Evolutionary conservation across 768 basidiomycete genomes (phyloP).

Genomic region (Suillus americanus): DNA sequence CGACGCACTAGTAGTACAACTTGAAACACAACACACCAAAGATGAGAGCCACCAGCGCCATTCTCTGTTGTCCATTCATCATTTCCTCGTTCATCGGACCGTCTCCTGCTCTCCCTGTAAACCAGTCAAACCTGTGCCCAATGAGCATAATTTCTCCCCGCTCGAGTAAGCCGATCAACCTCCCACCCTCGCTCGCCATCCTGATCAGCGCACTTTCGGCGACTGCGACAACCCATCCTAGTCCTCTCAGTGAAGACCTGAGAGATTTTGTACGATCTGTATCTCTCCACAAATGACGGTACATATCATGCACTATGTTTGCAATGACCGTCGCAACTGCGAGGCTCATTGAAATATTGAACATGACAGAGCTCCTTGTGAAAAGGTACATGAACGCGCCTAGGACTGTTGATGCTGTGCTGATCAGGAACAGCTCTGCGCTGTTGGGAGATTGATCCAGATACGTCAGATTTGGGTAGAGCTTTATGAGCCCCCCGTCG

Average conservation of each 20-base stretch:
- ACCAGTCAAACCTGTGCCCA: conserved; percentile 56
- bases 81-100: conserved; percentile 46
- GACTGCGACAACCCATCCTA: conserved; percentile 42
- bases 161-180: conserved; percentile 43
- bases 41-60: conserved; percentile 17
- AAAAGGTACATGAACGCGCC: conserved; percentile 19
- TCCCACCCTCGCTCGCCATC: conserved; percentile 50
- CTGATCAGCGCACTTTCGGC: conserved; percentile 52
- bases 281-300: conserved; percentile 47
- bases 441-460: conserved; percentile 47
- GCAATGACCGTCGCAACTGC: conserved; percentile 32
- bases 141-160: conserved; percentile 40
- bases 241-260: conserved; percentile 35
- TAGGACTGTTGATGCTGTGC: conserved; percentile 12
- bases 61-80: conserved; percentile 37
- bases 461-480: conserved; percentile 49
- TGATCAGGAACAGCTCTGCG: conserved; percentile 42
- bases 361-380: conserved; percentile 11
- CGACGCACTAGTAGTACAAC: not conserved
- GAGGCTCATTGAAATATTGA: conserved; percentile 21
- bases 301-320: conserved; percentile 49
- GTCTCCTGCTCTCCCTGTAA: conserved; percentile 38
- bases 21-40: not conserved
- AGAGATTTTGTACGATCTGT: conserved; percentile 31
- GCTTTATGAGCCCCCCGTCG: conserved; percentile 49